Evolutionary conservation across 2,329 filamentous ascomycete genomes (phyloP).

Genomic region (Onygenales sp.): DNA sequence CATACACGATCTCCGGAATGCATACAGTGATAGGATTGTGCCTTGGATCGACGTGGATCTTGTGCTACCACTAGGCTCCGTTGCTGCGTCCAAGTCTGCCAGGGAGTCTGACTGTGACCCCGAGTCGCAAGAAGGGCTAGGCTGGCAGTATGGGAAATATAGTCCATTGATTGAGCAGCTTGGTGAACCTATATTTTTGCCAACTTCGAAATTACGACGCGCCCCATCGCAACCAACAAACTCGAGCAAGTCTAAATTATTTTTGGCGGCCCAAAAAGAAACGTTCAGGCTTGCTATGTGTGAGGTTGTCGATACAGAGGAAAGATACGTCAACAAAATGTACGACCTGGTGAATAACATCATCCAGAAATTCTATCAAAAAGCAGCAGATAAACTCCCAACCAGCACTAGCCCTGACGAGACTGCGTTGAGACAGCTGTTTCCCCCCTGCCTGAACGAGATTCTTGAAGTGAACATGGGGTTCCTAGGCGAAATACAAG

Average conservation of each 20-base stretch:
- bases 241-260: conserved; percentile 66
- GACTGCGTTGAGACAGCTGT: conserved; percentile 64
- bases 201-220: conserved; percentile 72
- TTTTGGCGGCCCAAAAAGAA: conserved; percentile 72
- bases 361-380: conserved; percentile 67
- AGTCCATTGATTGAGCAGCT: conserved; percentile 67
- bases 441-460: conserved; percentile 68
- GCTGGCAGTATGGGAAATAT: conserved; percentile 65
- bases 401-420: conserved; percentile 62
- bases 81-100: conserved; percentile 43
- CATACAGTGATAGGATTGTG: conserved; percentile 70
- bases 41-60: conserved; percentile 84
- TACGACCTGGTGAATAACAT: conserved; percentile 73
- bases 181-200: conserved; percentile 76
- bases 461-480: conserved; percentile 74
- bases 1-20: conserved; percentile 61
- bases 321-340: conserved; percentile 83
- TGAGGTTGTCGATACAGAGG: conserved; percentile 87
- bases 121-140: conserved; percentile 44
- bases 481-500: conserved; percentile 68
- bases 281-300: conserved; percentile 78
- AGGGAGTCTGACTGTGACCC: conserved; percentile 54
- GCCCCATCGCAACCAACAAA: conserved; percentile 80
- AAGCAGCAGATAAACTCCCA: conserved; percentile 49
- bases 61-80: conserved; percentile 68